A percentile compares a stretch with the other conserved stretches of the same genome.
Evolutionary conservation across 2,329 filamentous ascomycete species (phyloP).

Genomic region (Alternaria rosae): DNA sequence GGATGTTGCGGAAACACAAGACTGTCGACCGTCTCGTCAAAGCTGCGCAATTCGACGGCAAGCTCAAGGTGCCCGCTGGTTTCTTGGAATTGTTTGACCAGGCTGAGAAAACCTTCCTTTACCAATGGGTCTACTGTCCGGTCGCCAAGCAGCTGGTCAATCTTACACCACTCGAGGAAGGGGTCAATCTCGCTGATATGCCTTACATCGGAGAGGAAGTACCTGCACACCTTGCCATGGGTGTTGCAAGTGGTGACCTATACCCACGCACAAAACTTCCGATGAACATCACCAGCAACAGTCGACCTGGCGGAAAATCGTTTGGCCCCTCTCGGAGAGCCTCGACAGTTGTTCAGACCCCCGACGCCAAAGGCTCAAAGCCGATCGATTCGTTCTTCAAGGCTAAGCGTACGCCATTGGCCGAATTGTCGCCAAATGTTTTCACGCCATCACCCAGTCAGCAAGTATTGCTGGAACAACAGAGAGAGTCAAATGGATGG

Average conservation of each 20-base stretch:
- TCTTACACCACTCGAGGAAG: conserved; percentile 71
- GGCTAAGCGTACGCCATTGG: conserved; percentile 67
- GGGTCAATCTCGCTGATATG: conserved; percentile 72
- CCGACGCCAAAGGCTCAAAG: conserved; percentile 65
- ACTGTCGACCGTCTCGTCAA: conserved; percentile 82
- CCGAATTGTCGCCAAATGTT: conserved; percentile 71
- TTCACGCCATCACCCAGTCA: conserved; percentile 73
- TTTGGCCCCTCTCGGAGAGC: conserved; percentile 48
- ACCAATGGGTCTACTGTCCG: conserved; percentile 95
- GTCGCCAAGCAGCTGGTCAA: conserved; percentile 73
- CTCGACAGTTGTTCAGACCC: conserved; percentile 44
- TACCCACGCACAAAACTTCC: conserved; percentile 87
- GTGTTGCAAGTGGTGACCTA: conserved; percentile 80
- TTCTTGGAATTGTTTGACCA: conserved; percentile 84
- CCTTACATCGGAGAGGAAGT: conserved; percentile 81
- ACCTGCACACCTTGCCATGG: conserved; percentile 71
- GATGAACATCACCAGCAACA: conserved; percentile 50
- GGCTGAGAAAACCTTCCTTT: conserved; percentile 90
- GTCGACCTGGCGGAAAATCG: conserved; percentile 43
- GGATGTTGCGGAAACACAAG: conserved; percentile 88
- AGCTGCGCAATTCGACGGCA: conserved; percentile 87
- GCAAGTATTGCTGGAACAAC: conserved; percentile 63
- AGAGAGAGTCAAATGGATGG: conserved; percentile 62
- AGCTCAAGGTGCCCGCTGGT: conserved; percentile 78
- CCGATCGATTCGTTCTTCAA: conserved; percentile 72